Evolutionary conservation across 441 rosid species (phyloP).

Genomic region (Brassica hybrid): DNA sequence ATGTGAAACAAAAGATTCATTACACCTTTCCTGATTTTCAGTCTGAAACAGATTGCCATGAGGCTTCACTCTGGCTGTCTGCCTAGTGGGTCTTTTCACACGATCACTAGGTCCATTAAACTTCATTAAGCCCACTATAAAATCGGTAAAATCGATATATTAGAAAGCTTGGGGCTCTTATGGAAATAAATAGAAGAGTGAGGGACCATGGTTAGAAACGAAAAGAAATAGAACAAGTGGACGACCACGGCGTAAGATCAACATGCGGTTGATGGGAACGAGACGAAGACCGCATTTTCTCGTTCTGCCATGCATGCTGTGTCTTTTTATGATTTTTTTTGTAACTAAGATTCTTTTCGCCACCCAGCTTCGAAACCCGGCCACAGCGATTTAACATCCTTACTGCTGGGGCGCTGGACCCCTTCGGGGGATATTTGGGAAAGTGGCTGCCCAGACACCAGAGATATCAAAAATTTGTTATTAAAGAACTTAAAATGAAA

Average conservation of each 20-base stretch:
- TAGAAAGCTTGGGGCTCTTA: slow-evolving; percentile 14
- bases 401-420: no score
- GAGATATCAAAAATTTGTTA: no score
- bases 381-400: no score
- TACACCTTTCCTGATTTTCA: background rate
- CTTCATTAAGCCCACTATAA: slow-evolving; percentile 19
- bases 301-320: slow-evolving; percentile 19
- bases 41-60: background rate
- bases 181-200: background rate
- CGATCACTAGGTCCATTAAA: slow-evolving; percentile 3
- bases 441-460: no score
- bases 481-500: no score
- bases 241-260: slow-evolving; percentile 20
- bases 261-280: slow-evolving; percentile 31
- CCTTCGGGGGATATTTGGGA: no score
- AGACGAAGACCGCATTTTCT: slow-evolving; percentile 25
- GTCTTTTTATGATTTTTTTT: slow-evolving; percentile 2
- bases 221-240: slow-evolving; percentile 2
- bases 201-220: slow-evolving; percentile 4
- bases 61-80: background rate
- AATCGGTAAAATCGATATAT: background rate
- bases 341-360: no score
- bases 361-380: no score
- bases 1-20: slow-evolving; percentile 4
- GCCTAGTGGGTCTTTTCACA: background rate